A percentile compares a stretch with the other conserved stretches of the same genome.
Conservation (phyloP, 768 basidiomycete species). For the Serendipita vermifera region DNA sequence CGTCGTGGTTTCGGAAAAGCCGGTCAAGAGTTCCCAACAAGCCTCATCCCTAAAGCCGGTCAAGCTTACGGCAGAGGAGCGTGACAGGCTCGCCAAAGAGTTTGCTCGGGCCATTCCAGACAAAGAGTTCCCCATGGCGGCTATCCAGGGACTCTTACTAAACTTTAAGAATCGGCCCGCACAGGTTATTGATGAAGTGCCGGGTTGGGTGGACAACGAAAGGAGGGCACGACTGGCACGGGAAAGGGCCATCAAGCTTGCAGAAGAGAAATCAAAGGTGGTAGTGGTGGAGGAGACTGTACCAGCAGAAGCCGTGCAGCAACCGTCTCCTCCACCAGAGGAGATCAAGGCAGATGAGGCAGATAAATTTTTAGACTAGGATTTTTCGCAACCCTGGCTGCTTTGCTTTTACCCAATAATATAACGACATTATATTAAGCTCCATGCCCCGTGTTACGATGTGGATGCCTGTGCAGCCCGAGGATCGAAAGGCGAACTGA, state of each 20-base stretch:
- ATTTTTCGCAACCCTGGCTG: too few species aligned
- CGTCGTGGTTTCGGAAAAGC: too few species aligned
- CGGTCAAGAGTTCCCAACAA: too few species aligned
- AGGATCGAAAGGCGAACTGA: too few species aligned
- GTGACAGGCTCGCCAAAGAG: conserved; percentile 36
- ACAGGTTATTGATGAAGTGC: conserved; percentile 37
- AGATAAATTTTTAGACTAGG: too few species aligned
- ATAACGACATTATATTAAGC: too few species aligned
- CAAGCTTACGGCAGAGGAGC: conserved; percentile 27
- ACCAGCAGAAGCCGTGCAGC: neutral
- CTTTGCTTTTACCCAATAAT: too few species aligned
- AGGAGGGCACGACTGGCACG: conserved; percentile 8
- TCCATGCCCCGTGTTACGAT: too few species aligned
- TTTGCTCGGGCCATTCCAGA: conserved; percentile 46
- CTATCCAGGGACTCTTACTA: conserved; percentile 53
- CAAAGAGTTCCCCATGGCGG: conserved; percentile 31
- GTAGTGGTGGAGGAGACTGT: too few species aligned
- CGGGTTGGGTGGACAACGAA: conserved; percentile 40
- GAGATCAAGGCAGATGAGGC: neutral
- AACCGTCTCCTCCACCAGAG: neutral
- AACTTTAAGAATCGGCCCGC: conserved; percentile 46
- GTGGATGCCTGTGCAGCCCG: too few species aligned
- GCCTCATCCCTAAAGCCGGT: neutral
- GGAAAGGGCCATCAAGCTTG: neutral
- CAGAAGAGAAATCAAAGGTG: neutral